Percentiles rank a stretch among this genome's conserved stretches.
Conservation (phyloP, 306 rosid genomes). For the Senna tora region DNA sequence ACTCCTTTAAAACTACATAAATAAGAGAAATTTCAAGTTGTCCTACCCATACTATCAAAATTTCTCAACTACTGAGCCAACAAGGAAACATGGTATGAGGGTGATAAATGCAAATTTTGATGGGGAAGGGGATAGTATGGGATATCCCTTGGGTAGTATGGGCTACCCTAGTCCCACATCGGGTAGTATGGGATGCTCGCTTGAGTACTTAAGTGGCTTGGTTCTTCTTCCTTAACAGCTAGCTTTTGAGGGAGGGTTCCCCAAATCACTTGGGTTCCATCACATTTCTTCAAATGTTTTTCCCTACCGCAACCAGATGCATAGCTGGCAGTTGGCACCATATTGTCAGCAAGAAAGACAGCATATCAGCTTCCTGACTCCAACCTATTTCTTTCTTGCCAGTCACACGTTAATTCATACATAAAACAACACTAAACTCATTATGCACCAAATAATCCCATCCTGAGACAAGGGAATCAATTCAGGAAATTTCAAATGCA, state of each 20-base stretch:
- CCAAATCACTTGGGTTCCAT: too few species aligned
- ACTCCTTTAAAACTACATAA: background rate
- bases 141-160: too few species aligned
- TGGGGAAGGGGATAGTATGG: too few species aligned
- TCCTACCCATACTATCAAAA: background rate
- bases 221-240: too few species aligned
- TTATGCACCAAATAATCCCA: background rate
- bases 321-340: conserved; percentile 6
- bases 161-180: too few species aligned
- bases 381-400: background rate
- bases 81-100: background rate
- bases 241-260: too few species aligned
- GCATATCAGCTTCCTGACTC: background rate
- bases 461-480: background rate
- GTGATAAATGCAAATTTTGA: too few species aligned
- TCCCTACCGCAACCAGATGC: background rate
- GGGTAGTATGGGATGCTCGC: too few species aligned
- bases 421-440: background rate
- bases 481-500: too few species aligned
- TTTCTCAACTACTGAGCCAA: background rate
- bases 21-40: background rate
- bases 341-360: background rate
- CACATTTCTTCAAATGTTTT: background rate
- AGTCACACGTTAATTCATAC: background rate
- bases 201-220: too few species aligned